A percentile compares a stretch with the other conserved stretches of the same genome.
Evolutionary conservation across 1,284 basidiomycete genomes (phyloP).

Genomic region (Neotropicomus parvogracilis): DNA sequence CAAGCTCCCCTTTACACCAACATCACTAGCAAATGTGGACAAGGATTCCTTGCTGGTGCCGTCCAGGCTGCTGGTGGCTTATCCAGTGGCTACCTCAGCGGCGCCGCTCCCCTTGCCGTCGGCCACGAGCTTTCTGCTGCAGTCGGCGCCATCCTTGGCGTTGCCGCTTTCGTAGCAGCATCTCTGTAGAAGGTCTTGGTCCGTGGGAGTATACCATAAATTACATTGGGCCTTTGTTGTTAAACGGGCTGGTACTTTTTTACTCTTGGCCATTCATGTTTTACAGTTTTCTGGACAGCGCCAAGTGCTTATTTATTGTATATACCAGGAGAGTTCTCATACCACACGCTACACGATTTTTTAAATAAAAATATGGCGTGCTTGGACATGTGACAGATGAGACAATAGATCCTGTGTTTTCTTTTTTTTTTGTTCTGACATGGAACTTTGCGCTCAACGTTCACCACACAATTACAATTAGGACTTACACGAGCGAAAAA

Average conservation of each 20-base stretch:
- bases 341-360: constrained; percentile 9
- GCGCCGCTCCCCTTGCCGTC: constrained; percentile 27
- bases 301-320: constrained; percentile 16
- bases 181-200: constrained; percentile 15
- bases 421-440: too few relatives aligned
- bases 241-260: constrained; percentile 24
- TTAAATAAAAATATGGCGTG: neutral
- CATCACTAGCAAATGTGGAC: constrained; percentile 57
- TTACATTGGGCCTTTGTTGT: constrained; percentile 18
- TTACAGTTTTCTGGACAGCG: constrained; percentile 9
- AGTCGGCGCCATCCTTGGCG: constrained; percentile 27
- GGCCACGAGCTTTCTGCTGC: constrained; percentile 25
- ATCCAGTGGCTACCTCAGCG: constrained; percentile 34
- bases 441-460: constrained; percentile 2
- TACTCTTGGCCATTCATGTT: constrained; percentile 12
- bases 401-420: constrained; percentile 8
- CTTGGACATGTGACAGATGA: neutral
- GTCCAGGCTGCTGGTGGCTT: constrained; percentile 68
- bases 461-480: neutral
- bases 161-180: constrained; percentile 24
- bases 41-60: constrained; percentile 57
- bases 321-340: constrained; percentile 21
- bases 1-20: constrained; percentile 65
- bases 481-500: constrained; percentile 4
- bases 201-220: constrained; percentile 19